Evolutionary conservation across 352 stramenopile species (phyloP).

Genomic region (Hyaloperonospora brassicae): DNA sequence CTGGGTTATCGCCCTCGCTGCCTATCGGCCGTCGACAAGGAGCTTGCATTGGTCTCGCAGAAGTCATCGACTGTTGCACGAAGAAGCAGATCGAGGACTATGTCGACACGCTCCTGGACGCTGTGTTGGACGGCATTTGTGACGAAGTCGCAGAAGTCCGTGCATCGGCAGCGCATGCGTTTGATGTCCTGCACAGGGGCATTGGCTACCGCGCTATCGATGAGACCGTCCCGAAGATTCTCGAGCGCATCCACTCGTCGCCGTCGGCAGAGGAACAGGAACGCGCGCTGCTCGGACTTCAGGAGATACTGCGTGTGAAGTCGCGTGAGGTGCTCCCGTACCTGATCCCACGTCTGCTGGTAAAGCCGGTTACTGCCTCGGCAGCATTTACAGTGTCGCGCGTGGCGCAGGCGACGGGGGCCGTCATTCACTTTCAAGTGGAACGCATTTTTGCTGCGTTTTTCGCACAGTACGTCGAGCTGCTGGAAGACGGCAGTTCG

Average conservation of each 20-base stretch:
- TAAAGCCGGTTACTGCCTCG: slow-evolving; percentile 84
- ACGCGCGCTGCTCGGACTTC: slow-evolving; percentile 93
- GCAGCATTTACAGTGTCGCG: slow-evolving; percentile 88
- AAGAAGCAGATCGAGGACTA: slow-evolving; percentile 96
- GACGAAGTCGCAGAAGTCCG: slow-evolving; percentile 88
- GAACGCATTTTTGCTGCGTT: slow-evolving; percentile 88
- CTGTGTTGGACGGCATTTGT: slow-evolving; percentile 96
- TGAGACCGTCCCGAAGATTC: slow-evolving; percentile 94
- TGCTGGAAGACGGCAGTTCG: slow-evolving; percentile 19
- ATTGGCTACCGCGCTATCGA: slow-evolving; percentile 95
- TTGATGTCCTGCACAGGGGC: slow-evolving; percentile 93
- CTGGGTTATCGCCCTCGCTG: slow-evolving; percentile 81
- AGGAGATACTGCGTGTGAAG: slow-evolving; percentile 95
- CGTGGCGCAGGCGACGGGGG: slow-evolving; percentile 90
- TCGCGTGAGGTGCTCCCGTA: slow-evolving; percentile 95
- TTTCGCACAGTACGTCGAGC: slow-evolving; percentile 61
- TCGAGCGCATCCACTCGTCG: slow-evolving; percentile 88
- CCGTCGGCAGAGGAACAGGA: slow-evolving; percentile 43
- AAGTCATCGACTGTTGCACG: slow-evolving; percentile 96
- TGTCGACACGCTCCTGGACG: slow-evolving; percentile 93
- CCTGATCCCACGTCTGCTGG: slow-evolving; percentile 93
- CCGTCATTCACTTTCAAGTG: slow-evolving; percentile 94
- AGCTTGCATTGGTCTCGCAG: slow-evolving; percentile 96
- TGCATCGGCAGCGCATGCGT: slow-evolving; percentile 92
- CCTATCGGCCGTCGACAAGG: slow-evolving; percentile 80